Evolutionary conservation across 2,329 filamentous ascomycete species (phyloP), one percentile per base, ranked within the genome.

Genomic region (Aureobasidium sp.): DNA sequence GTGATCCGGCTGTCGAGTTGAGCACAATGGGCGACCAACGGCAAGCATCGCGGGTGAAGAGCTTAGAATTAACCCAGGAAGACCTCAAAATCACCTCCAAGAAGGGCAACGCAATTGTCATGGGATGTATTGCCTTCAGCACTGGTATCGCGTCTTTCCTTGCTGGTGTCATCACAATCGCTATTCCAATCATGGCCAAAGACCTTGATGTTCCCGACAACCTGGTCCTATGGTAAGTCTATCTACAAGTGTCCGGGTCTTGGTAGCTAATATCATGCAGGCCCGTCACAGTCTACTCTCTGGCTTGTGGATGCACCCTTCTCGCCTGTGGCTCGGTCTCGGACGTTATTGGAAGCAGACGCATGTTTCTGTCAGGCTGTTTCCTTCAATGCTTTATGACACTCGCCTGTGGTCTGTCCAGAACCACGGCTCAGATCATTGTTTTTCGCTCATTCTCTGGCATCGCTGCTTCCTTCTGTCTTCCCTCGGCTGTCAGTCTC

Each of bases 401-500:
- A 3, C 67, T 79, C 20, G 75, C 73, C 3, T 78, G 76, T 64
- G 77, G 78, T 0, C 65, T 78, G 0, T 69, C 72, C 5, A 65
- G 64, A 14, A 76, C 69, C 2, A 75, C 73, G 1, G 68, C 62
- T 15, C 53, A 67, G 27, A 61, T 67, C 20, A 64, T 67, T 42
- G 36, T 63, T 1, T 66, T 66, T 25, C 60, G 63, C 20, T 65
- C 59, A 1, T 42, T 66, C n/a, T 59, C 58, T 14, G 64, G 64
- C 34, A 56, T 66, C 17, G 59, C 64, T 12, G 53, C 62, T n/a
- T 64, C 63, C 7, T 58, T 66, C 25, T 66, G 63, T 34, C 45
- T 83, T 11, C 80, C 81, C 0, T 77, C 77, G 0, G 77, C 79
- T 0, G 77, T 83, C 0, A 75, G 74, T 51, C 76, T 83, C 52